Percentiles rank a stretch among this genome's conserved stretches.
These are phyloP conservation scores for Tricharina praecox DNA, from an alignment of 495 filamentous ascomycete genomes.

Conservation along the genomic window DNA sequence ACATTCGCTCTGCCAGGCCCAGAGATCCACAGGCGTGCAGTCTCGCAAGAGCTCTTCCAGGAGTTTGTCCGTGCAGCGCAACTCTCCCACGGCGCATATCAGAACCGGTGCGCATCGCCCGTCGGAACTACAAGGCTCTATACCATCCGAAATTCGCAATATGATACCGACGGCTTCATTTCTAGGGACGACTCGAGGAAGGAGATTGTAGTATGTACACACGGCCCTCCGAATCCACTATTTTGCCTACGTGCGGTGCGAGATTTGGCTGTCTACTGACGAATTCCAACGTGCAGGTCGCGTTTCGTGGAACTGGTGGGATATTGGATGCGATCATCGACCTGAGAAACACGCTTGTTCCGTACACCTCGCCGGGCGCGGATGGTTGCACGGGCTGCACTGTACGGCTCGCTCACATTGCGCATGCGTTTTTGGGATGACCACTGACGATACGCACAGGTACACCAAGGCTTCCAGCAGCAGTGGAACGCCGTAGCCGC, in stretches of 20 bases:
- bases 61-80: not conserved
- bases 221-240: no score
- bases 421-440: no score
- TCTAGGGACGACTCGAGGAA: conserved; percentile 36
- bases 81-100: not conserved
- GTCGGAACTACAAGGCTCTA: not conserved
- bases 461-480: conserved; percentile 35
- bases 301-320: not conserved
- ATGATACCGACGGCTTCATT: conserved; percentile 40
- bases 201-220: conserved; percentile 33
- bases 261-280: not conserved
- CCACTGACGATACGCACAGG: no score
- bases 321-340: conserved; percentile 22
- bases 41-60: not conserved
- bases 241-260: no score
- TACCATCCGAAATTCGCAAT: conserved; percentile 26
- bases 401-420: no score
- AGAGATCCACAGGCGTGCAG: not conserved
- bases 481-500: conserved; percentile 34
- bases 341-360: conserved; percentile 35
- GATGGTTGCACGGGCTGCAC: conserved; percentile 34
- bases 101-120: not conserved
- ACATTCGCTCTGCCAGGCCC: not conserved
- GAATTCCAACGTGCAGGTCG: not conserved
- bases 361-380: conserved; percentile 28